phyloP scores from a whole-genome alignment of 805 yeast genomes.

The Saccharomycopsis fibuligera region DNA sequence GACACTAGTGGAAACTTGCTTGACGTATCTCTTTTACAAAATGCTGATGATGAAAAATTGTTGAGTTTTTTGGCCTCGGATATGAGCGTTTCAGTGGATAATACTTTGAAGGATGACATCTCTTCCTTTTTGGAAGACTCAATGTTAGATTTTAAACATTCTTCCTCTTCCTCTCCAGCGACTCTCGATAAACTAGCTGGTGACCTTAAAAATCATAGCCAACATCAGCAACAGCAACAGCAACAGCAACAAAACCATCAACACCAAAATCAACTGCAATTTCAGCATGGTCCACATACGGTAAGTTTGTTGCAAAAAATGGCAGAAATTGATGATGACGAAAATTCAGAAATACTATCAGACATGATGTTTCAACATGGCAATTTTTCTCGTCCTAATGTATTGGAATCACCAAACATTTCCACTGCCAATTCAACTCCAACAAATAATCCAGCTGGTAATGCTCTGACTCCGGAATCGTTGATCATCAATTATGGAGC shows the following conservation, averaged over 20 bases:
- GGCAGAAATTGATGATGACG: slow-evolving; percentile 15
- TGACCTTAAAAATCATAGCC: background rate
- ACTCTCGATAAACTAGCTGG: background rate
- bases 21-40: background rate
- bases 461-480: slow-evolving; percentile 20
- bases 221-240: background rate
- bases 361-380: slow-evolving; percentile 14
- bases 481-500: slow-evolving; percentile 3
- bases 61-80: slow-evolving; percentile 2
- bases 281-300: background rate
- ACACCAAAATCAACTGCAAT: background rate
- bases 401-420: slow-evolving; percentile 11
- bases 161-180: background rate
- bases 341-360: slow-evolving; percentile 15
- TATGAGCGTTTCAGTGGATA: background rate
- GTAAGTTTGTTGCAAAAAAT: slow-evolving; percentile 7
- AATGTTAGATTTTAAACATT: slow-evolving; percentile 6
- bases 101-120: slow-evolving; percentile 7
- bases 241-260: too few relatives aligned
- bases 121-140: slow-evolving; percentile 14
- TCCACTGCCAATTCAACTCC: slow-evolving; percentile 19
- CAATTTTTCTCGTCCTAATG: slow-evolving; percentile 5
- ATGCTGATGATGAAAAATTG: slow-evolving; percentile 6
- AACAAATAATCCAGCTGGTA: slow-evolving; percentile 5
- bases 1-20: too few relatives aligned